phyloP scores from a whole-genome alignment of 148 eudicot genomes.

The Cornus florida region DNA sequence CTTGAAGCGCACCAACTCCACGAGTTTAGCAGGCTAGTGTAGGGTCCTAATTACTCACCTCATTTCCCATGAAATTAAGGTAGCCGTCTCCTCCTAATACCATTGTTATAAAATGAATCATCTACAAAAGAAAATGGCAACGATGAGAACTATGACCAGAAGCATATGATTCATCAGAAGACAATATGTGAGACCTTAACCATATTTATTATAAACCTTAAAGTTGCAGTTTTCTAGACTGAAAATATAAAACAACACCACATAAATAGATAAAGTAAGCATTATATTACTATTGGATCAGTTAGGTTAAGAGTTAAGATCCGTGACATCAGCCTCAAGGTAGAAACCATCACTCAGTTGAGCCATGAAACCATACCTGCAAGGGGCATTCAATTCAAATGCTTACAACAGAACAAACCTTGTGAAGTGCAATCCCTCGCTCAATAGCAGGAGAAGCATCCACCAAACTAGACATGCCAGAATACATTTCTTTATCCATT shows the following conservation, averaged over 20 bases:
- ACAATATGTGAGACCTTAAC: not conserved
- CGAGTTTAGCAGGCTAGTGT: not conserved
- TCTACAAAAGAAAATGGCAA: slow-evolving; percentile 37
- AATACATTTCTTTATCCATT: slow-evolving; percentile 96
- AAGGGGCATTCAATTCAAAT: not conserved
- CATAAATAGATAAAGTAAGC: not conserved
- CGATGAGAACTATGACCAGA: not conserved
- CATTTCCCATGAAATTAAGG: slow-evolving; percentile 98
- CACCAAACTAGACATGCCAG: slow-evolving; percentile 81
- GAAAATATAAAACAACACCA: slow-evolving; percentile 1
- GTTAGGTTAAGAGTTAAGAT: not conserved
- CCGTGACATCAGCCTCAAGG: too few relatives aligned
- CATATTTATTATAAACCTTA: not conserved
- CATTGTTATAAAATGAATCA: slow-evolving; percentile 97
- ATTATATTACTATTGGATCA: not conserved
- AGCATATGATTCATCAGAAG: not conserved
- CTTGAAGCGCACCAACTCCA: not conserved
- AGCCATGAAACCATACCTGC: not conserved
- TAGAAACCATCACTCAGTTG: not conserved
- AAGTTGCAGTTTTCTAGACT: not conserved
- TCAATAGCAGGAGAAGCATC: slow-evolving; percentile 77
- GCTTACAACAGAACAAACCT: slow-evolving; percentile 42
- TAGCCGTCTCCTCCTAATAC: slow-evolving; percentile 99
- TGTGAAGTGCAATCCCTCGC: slow-evolving; percentile 94
- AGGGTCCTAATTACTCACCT: slow-evolving; percentile 45